A percentile compares a stretch with the other conserved stretches of the same genome.
phyloP scores from a whole-genome alignment of 75 land plant genomes.

The Gnetum montanum region DNA sequence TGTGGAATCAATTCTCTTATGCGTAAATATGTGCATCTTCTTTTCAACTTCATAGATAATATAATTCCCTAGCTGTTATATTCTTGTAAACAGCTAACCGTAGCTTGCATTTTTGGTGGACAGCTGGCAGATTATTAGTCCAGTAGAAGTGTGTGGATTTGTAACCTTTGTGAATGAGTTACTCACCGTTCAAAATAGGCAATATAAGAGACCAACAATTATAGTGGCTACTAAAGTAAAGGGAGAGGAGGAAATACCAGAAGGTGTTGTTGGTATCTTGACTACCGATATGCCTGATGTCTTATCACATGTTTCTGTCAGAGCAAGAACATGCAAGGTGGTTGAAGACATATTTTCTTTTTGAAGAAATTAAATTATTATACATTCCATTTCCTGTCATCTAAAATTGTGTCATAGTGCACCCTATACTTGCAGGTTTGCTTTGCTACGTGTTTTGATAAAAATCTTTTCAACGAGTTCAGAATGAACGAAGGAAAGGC shows the following conservation, averaged over 20 bases:
- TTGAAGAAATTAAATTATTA: too few relatives aligned
- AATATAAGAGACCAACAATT: slow-evolving; percentile 42
- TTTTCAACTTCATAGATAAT: too few relatives aligned
- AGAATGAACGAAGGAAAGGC: slow-evolving; percentile 23
- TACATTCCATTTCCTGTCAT: too few relatives aligned
- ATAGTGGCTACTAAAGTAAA: slow-evolving; percentile 44
- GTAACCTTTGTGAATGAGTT: slow-evolving; percentile 34
- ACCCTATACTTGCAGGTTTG: slow-evolving; percentile 27
- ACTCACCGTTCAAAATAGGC: slow-evolving; percentile 36
- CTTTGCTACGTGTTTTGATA: slow-evolving; percentile 51
- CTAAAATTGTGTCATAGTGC: too few relatives aligned
- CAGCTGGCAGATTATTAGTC: slow-evolving; percentile 82
- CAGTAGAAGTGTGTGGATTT: slow-evolving; percentile 45
- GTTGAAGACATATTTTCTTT: too few relatives aligned
- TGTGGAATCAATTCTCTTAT: too few relatives aligned
- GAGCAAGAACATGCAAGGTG: slow-evolving; percentile 45
- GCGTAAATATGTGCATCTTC: too few relatives aligned
- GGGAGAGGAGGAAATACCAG: slow-evolving; percentile 73
- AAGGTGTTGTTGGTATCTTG: slow-evolving; percentile 55
- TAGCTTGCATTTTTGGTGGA: too few relatives aligned
- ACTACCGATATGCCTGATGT: slow-evolving; percentile 74
- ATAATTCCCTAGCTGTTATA: too few relatives aligned
- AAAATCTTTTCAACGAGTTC: slow-evolving; percentile 27
- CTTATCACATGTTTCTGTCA: slow-evolving; percentile 49
- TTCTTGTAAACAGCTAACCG: too few relatives aligned